These are phyloP conservation scores for Venturia aucupariae DNA, from an alignment of 2,329 filamentous ascomycete species.

Conservation along the genomic window DNA sequence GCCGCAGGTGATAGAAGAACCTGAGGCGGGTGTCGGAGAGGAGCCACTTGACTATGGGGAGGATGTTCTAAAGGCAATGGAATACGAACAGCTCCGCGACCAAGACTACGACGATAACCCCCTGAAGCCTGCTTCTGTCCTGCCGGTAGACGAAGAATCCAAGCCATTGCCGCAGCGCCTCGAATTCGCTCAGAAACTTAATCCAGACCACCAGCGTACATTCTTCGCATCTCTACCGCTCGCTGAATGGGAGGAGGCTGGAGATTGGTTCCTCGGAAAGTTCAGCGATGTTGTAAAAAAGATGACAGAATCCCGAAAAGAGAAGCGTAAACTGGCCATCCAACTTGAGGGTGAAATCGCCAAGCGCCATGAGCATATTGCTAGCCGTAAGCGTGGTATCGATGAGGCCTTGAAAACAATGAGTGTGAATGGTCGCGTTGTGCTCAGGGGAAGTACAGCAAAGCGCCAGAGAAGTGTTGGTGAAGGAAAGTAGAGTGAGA, in stretches of 20 bases:
- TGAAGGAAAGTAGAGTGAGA: background rate
- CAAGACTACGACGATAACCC: constrained; percentile 23
- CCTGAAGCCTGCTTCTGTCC: background rate
- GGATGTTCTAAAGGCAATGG: constrained; percentile 21
- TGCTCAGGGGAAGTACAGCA: constrained; percentile 40
- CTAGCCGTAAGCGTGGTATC: constrained; percentile 40
- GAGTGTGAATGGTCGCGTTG: constrained; percentile 43
- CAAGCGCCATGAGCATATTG: constrained; percentile 42
- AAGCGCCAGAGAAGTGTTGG: constrained; percentile 20
- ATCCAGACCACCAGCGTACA: constrained; percentile 37
- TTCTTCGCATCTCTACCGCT: constrained; percentile 46
- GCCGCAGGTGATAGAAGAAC: background rate
- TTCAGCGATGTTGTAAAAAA: constrained; percentile 43
- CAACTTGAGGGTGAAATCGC: constrained; percentile 48
- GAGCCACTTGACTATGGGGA: constrained; percentile 22
- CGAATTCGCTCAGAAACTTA: constrained; percentile 37
- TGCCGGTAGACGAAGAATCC: constrained; percentile 15
- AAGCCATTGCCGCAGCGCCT: constrained; percentile 21
- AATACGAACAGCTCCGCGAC: constrained; percentile 21
- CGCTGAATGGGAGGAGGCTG: constrained; percentile 52
- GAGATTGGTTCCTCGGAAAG: constrained; percentile 49
- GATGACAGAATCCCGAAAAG: constrained; percentile 43
- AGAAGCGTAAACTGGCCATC: constrained; percentile 43
- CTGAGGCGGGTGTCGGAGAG: background rate
- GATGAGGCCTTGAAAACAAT: constrained; percentile 43